Evolutionary conservation across 306 rosid genomes (phyloP), one percentile per base, ranked within the genome.

Genomic region (Malus sieversii): DNA sequence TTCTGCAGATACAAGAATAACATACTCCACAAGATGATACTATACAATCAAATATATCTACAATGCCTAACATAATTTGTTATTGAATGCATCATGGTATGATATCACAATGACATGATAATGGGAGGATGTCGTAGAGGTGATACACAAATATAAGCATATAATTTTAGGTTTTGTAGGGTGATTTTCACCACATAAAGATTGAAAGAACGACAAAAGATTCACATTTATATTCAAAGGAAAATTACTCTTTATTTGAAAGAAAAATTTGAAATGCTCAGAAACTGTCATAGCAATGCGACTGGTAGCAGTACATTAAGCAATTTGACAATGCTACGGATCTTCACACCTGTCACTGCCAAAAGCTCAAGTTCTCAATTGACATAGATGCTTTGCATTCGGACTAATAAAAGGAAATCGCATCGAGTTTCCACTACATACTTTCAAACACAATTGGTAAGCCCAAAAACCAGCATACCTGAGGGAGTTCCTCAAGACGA

Each of bases 401-500:
- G 3, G 6, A 38, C 10, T 22, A 35, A 35, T 18, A 15, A 72
- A 40, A 53, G 15, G n/a, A 2, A 46, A 42, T 15, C 5, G 6
- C 4, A 42, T 18, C 15, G 57, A 78, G 10, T 60, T 57, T 58
- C 62, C 58, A 78, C 0, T 19, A 8, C 22, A 53, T 23, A 71
- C n/a, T 20, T 57, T 3, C 67, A 42, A 73, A 59, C 57, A 42
- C 58, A 60, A 73, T 3, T 38, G 3, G 20, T 19, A 2, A 16
- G 67, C 64, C 8, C 1, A 1, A 70, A 67, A 53, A 18, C 33
- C 30, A 60, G 1, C 77, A 61, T 80, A 95, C 98, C 78, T 88
- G 86, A 14, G 91, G 71, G 53, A 86, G 87, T 73, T 85, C 81
- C 82, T 92, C 95, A 23, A 95, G 84, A 80, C 96, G 97, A 82